Evolutionary conservation across 345 rosid species (phyloP), one percentile per base, ranked within the genome.

Genomic region (Isatis tinctoria): DNA sequence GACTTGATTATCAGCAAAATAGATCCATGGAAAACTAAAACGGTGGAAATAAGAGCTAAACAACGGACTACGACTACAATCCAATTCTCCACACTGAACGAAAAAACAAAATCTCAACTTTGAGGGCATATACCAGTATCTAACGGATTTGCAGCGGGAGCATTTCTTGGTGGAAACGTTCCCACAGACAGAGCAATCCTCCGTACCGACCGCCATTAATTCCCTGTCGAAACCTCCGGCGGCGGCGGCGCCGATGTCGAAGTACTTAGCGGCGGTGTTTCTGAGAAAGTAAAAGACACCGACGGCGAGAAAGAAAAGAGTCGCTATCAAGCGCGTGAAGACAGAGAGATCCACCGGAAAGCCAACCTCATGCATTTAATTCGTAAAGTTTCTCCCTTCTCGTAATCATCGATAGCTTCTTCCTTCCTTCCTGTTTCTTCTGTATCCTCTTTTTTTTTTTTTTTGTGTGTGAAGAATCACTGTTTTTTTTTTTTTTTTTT

Each of bases 221-320:
- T 49, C 65, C 35, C 84, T 63, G 60, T 83, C 88, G 86, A 90
- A 91, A 79, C 73, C 82, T 77, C 90, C 87, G 85, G 92, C 87
- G 72, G 65, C 65, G 45, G 66, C 87, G 84, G 76, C 90, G 78
- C 93, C 87, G 69, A 69, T 49, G 3, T 69, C 79, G 88, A 92
- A 87, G 82, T 95, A 92, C 80, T 85, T 95, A 47, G 96, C 85
- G 74, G 96, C 97, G 77, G 93, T 84, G 41, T 83, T 86, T 86
- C 74, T 85, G 10, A 95, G 81, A 58, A 90, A 60, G 83, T 84
- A 80, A 8, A 87, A 80, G 75, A 90, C 65, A 11, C 85, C 97
- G 9, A 85, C 70, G 20, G 83, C 84, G 59, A 92, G 73, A 24
- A 90, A 7, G 53, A 86, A 84, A 0, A 84, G 65, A 24, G 93